Evolutionary conservation across 2,329 filamentous ascomycete species (phyloP).

Genomic region (Mariannaea sp.): DNA sequence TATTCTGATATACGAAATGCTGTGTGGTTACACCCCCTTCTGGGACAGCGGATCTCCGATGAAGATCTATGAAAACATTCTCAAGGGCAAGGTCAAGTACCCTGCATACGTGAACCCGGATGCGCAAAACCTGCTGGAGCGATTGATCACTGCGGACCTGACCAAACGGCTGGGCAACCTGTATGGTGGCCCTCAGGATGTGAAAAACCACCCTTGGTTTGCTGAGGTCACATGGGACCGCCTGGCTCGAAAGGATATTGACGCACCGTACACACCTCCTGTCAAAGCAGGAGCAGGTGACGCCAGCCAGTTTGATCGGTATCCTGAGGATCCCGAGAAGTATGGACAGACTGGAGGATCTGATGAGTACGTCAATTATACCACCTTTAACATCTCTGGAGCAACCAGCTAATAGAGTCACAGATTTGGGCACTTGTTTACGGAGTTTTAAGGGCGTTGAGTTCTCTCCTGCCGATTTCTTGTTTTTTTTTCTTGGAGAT

Average conservation of each 20-base stretch:
- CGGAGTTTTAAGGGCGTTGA: conserved; percentile 68
- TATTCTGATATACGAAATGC: conserved; percentile 99
- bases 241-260: conserved; percentile 92
- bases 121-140: conserved; percentile 88
- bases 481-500: conserved; percentile 19
- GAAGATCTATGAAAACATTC: conserved; percentile 99
- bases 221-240: conserved; percentile 97
- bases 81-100: conserved; percentile 95
- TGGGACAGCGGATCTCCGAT: conserved; percentile 98
- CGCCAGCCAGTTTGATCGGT: conserved; percentile 96
- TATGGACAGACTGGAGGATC: conserved; percentile 75
- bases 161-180: conserved; percentile 95
- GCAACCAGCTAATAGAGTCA: conserved; percentile 22
- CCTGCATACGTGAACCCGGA: conserved; percentile 94
- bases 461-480: too few species aligned
- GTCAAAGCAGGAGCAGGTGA: conserved; percentile 93
- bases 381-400: background rate
- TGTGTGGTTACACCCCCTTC: conserved; percentile 98
- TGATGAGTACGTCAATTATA: conserved; percentile 74
- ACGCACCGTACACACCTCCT: conserved; percentile 95
- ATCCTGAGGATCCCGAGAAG: conserved; percentile 93
- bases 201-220: conserved; percentile 97
- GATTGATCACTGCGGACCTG: conserved; percentile 91
- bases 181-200: conserved; percentile 86
- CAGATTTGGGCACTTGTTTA: conserved; percentile 76